Base-by-base conservation (phyloP, 1,284 basidiomycete genomes). In the Microbotryomycetes sp. region DNA sequence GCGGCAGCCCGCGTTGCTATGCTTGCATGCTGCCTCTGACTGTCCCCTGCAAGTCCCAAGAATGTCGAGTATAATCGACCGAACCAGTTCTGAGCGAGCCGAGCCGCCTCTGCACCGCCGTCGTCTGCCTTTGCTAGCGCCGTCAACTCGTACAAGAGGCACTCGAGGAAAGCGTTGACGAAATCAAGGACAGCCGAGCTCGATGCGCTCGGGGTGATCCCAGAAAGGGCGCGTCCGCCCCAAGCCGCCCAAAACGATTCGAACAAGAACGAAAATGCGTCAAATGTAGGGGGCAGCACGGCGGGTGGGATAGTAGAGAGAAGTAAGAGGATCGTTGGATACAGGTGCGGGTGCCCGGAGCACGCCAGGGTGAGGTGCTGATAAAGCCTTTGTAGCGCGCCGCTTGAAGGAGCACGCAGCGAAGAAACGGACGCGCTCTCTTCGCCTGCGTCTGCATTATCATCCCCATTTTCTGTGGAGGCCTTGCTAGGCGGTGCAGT, bases 191-290 rank as follows among this genome's bases (percentile, higher is more conserved):
- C 76, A 15, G 70, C 62, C 47, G 31, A 27, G 3, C 3, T 41
- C n/a, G 16, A 62, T 50, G 3, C 56, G 30, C 16, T 11, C 35
- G 35, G 35, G 11, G 9, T 9, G 9, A 9, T 18, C 9, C 82
- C 79, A 9, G 61, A 81, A 7, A 89, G 76, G 0, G 83, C 83
- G 21, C 83, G 82, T 15, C 82, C 82, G 53, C 86, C 83, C 0
- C 88, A 74, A 0, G 87, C 87, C 9, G 83, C 82, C 86, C 89
- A 91, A 69, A 93, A 85, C 0, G 87, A 82, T 1, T 77, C 75
- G 71, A 89, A 85, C 31, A 93, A 75, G n/a, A 80, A 78, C 0
- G 65, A 51, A 27, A 75, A 68, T 1, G 70, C 69, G 73, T 60
- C 70, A 0, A 82, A 52, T 2, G 75, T 66, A 7, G 72, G 66